Evolutionary conservation across 257 asterid species (phyloP), one percentile per base, ranked within the genome.

Genomic region (Solanum peruvianum): DNA sequence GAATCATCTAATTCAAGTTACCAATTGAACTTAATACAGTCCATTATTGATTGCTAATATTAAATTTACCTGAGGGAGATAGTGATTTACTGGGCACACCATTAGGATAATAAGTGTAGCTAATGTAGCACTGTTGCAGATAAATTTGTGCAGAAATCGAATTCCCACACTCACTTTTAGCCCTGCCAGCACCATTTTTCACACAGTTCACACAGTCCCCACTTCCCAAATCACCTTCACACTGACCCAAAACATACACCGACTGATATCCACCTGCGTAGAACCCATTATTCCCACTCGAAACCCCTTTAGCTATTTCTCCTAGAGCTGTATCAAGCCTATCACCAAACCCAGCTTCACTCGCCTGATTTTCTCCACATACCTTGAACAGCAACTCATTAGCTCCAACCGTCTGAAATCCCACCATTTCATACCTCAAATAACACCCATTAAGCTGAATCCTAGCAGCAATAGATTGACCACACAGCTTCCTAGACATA

Each of bases 241-340:
- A 97, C 92, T 96, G 98, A 8, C 98, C 99, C 96, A 95, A 5
- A 85, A 92, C 95, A 49, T 92, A 94, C 4, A 96, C 95, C 66
- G 95, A 92, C 89, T 92, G 83, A 82, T 92, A 94, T 64, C 89
- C 98, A 41, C 92, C 96, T 0, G 98, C 90, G 76, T 92, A 96
- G 71, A 94, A 96, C 88, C 98, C 97, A 31, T 37, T 87, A 64
- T 62, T 88, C 78, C 91, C 92, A 31, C 84, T 85, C 49, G 87
- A 90, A 73, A 93, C 88, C 11, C 97, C 98, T 85, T 93, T 95
- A 27, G 86, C 92, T 9, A 95, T 82, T 71, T 92, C 96, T 49
- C 91, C 96, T 44, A 95, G 44, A 77, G 98, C 98, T 83, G 87
- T 7, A 23, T 92, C 94, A 75, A 95, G 18, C 21, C 92, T 86